These are phyloP conservation scores for Mucor mucedo DNA, from an alignment of 371 early-diverging fungal species.

Conservation along the genomic window DNA sequence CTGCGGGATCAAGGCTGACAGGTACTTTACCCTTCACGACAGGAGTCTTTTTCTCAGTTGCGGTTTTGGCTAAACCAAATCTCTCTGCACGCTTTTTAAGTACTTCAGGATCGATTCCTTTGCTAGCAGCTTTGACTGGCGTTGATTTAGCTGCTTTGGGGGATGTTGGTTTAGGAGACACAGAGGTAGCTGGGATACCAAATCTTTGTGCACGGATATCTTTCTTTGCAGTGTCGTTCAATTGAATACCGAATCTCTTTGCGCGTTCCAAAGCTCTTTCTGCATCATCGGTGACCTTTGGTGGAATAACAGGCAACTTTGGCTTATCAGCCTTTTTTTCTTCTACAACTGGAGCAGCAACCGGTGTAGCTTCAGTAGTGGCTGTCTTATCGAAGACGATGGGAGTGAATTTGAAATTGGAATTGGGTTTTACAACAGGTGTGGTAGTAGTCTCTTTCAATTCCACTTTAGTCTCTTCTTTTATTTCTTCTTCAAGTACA, in stretches of 20 bases:
- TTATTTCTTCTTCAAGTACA: neutral
- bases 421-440: conserved; percentile 8
- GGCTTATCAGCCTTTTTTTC: conserved; percentile 10
- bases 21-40: conserved; percentile 22
- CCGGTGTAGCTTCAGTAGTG: neutral
- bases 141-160: neutral
- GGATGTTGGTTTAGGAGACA: neutral
- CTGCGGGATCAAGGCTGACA: conserved; percentile 42
- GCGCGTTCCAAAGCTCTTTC: conserved; percentile 57
- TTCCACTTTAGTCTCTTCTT: conserved; percentile 5
- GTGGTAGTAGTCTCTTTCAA: neutral
- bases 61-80: conserved; percentile 38
- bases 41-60: neutral
- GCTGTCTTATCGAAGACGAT: conserved; percentile 39
- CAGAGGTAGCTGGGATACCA: conserved; percentile 23
- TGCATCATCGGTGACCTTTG: conserved; percentile 32
- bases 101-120: conserved; percentile 49
- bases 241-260: conserved; percentile 59
- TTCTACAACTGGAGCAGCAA: conserved; percentile 3
- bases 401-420: conserved; percentile 48
- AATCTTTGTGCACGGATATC: conserved; percentile 53
- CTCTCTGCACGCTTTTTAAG: conserved; percentile 58
- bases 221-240: conserved; percentile 45
- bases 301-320: conserved; percentile 14
- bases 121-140: conserved; percentile 2